Base-by-base conservation (phyloP, 345 rosid genomes). In the Lagerstroemia speciosa region DNA sequence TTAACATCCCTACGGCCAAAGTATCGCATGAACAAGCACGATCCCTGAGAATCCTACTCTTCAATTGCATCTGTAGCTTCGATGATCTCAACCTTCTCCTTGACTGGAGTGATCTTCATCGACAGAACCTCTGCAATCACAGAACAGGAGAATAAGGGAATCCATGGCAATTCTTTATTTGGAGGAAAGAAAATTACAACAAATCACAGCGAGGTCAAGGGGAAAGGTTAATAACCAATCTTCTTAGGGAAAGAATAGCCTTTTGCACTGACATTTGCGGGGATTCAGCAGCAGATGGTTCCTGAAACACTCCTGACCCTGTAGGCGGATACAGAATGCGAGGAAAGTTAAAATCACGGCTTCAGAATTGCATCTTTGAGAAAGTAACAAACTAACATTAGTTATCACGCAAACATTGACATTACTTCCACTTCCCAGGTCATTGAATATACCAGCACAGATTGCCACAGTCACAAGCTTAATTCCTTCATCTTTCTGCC, bases 371-470 rank as follows among this genome's bases (percentile, higher is more conserved):
- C 7, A 14, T 27, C 63, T 58, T 26, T 2, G 2, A 27, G 63
- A 27, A 68, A 53, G 34, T 32, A 24, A 60, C 24, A 17, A 22
- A 48, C 55, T 22, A 64, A 69, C 77, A 73, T 74, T 74, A 16
- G 77, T 69, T 65, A 74, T 74, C 50, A 74, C 77, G 30, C 73
- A 74, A 36, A 74, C 60, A 70, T 74, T 73, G 8, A 74, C 77
- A 48, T 74, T 74, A 36, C 77, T 74, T 57, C 77, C 77, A 57
- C 73, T 69, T 55, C 77, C 77, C 68, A 74, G 66, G 78, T 89
- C 94, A 48, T 89, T 89, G 71, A 89, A 89, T 72, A 89, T 80
- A 64, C 94, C 91, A 38, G 77, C 66, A 66, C 73, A 74, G 30
- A 74, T 65, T 32, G 77, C 77, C 62, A 69, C 77, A 27, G 73